A percentile compares a stretch with the other conserved stretches of the same genome.
These are phyloP conservation scores for Pseudisothecium myosuroides DNA, from an alignment of 225 moss, liverwort and hornwort genomes.

Conservation along the genomic window DNA sequence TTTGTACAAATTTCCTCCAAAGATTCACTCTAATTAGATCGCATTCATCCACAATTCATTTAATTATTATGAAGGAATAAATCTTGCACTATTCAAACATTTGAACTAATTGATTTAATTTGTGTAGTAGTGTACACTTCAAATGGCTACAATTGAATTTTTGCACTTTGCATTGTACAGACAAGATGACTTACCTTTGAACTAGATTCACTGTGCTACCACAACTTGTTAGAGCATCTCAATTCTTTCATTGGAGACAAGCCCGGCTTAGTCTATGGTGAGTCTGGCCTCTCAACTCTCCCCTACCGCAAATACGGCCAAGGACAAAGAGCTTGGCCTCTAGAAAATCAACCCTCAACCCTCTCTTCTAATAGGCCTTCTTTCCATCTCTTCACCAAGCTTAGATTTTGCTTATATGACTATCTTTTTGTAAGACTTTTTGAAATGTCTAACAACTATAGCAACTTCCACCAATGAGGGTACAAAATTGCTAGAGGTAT, in stretches of 20 bases:
- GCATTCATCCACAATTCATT: not conserved
- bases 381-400: too few species aligned
- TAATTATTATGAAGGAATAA: not conserved
- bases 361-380: too few species aligned
- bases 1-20: not conserved
- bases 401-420: too few species aligned
- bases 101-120: not conserved
- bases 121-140: not conserved
- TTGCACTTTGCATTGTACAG: not conserved
- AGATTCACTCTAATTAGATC: not conserved
- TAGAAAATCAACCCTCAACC: too few species aligned
- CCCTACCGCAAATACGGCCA: too few species aligned
- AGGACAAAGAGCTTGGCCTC: too few species aligned
- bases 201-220: not conserved
- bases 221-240: not conserved
- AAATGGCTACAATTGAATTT: not conserved
- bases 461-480: too few species aligned
- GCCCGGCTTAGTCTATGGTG: accelerated
- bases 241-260: accelerated
- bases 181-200: not conserved
- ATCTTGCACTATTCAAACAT: not conserved
- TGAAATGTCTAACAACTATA: too few species aligned
- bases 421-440: too few species aligned
- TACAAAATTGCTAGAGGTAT: too few species aligned
- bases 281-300: too few species aligned